Conservation (phyloP, 176 grass and related monocot species). For the Ananas comosus region DNA sequence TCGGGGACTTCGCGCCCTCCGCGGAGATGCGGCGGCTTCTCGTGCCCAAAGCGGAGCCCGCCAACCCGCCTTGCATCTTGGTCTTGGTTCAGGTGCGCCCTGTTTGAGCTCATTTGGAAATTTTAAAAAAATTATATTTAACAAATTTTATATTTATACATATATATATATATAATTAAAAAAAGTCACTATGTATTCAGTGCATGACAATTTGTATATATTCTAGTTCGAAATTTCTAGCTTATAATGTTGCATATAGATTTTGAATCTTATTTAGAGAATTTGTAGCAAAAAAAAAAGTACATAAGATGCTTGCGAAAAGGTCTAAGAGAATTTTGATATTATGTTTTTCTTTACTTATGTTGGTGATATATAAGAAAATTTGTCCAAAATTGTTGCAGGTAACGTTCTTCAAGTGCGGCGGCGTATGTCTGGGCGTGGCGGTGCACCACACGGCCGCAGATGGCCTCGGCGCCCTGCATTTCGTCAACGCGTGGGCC, state of each 20-base stretch:
- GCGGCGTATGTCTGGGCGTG: constrained; percentile 1
- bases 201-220: too few species aligned
- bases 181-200: too few species aligned
- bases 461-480: background rate
- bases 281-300: too few species aligned
- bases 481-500: constrained; percentile 3
- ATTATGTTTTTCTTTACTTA: background rate
- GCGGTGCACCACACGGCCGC: constrained; percentile 12
- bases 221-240: too few species aligned
- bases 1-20: constrained; percentile 43
- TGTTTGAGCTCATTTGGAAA: background rate
- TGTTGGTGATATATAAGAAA: background rate
- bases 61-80: background rate
- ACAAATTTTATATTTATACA: too few species aligned
- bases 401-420: constrained; percentile 13
- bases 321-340: too few species aligned
- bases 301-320: too few species aligned
- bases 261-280: too few species aligned
- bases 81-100: background rate
- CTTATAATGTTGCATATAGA: too few species aligned
- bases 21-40: constrained; percentile 41
- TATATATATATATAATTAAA: too few species aligned
- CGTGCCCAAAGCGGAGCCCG: constrained; percentile 33
- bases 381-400: background rate
- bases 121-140: background rate